Evolutionary conservation across 192 early-diverging fungal genomes (phyloP), one percentile per base, ranked within the genome.

Genomic region (Coemansia sp.): DNA sequence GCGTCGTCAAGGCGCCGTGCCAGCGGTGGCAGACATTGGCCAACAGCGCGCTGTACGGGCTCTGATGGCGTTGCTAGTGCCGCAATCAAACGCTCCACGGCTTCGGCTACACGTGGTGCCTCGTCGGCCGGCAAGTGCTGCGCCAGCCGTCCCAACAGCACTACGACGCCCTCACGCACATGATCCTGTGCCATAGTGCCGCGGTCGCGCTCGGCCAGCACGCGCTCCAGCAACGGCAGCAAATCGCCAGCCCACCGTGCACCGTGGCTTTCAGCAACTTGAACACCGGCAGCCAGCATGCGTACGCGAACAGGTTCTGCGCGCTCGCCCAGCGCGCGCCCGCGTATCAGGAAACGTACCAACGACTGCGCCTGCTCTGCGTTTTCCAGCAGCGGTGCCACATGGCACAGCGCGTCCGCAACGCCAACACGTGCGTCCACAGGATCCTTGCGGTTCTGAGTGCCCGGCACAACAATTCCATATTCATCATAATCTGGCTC

Each of bases 61-160:
- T 99, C 97, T 0, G 94, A 92, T 9, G 97, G 97, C 19, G 96
- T 99, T 26, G 87, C 82, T 49, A 99, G 81, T 10, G 97, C 92
- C 12, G 89, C 93, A 22, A 99, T 81, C 28, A 99, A 78, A 62
- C 90, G 94, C 28, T 90, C 86, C 6, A 98, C 90, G 41, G 94
- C 91, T 1, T 85, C 86, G 6, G 85, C 85, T 28, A 99, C 88
- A 58, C 89, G 88, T 16, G 55, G 56, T 4, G 52, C 60, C 18
- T 77, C 72, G 64, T 92, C 90, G 9, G 87, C 26, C 19, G 90
- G 88, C 62, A 99, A 74, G 69, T 96, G 91, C 65, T 91, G 88
- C 30, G 97, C 95, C 48, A 93, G 83, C 18, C 90, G 93, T 51
- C 96, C 97, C 54, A 96, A 86, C 49, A 96, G 74, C 64, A 99